Base-by-base conservation (phyloP, 495 filamentous ascomycete genomes). In the Staphylotrichum tortipilum region DNA sequence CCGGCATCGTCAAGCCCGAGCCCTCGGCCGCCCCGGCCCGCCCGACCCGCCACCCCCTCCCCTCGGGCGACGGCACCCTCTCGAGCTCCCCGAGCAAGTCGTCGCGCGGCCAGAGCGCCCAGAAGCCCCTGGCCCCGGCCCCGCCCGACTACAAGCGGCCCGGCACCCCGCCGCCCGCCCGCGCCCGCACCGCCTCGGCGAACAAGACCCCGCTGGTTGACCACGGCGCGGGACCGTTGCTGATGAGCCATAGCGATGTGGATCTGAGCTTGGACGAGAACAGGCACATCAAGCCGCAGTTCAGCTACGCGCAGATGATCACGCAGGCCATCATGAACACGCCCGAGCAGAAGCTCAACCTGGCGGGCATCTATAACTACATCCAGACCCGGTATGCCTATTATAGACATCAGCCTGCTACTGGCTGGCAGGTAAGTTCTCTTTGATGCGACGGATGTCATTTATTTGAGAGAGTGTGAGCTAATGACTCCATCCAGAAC, bases 261-360 rank as follows among this genome's bases (percentile, higher is more conserved):
- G 89, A 98, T 67, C 85, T 95, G 60, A 86, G 85, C 53, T 72
- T 81, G 30, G 90, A 96, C 48, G 74, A 78, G 15, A 82, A 85
- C 47, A 84, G 84, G 60, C 89, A 97, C 54, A 75, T 95, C 60
- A 98, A 98, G 66, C 92, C 92, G 10, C 84, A 86, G 29, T 94
- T 84, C 68, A 96, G 89, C 65, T 98, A 98, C 66, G 89, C 92
- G n/a, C 83, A 92, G 59, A 78, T 98, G 73, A 98, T 98, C 62
- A 90, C 88, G 10, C 90, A 95, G 67, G 94, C 92, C 2, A 95
- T 98, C 47, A 79, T 95, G 47, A 82, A 80, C 23, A 88, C 81
- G 21, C 73, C 79, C 4, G 89, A 94, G 44, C 81, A 94, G 68
- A 87, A 91, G 68, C 73, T 94, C 29, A 95, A 89, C 11, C 69